Conservation (phyloP, 495 filamentous ascomycete species). For the Evansstolkia leycettana region DNA sequence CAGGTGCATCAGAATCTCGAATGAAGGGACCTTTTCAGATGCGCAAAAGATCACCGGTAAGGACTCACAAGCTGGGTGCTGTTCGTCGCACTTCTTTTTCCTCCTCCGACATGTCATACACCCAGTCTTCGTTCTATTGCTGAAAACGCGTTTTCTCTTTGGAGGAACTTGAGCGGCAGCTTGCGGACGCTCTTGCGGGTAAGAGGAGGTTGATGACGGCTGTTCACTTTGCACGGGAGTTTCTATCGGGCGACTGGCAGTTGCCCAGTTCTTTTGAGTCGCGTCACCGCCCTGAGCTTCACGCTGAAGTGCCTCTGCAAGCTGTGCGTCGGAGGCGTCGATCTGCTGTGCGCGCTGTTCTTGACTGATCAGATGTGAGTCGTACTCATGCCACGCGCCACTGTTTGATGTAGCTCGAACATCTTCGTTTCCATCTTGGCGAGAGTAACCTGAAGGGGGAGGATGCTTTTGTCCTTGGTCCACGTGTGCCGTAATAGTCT, state of each 20-base stretch:
- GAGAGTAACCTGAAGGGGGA: conserved; percentile 12
- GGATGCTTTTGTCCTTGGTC: conserved; percentile 15
- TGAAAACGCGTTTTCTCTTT: conserved; percentile 81
- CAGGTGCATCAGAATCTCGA: conserved; percentile 5
- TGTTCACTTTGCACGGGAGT: conserved; percentile 20
- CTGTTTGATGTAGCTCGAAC: conserved; percentile 17
- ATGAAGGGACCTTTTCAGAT: not conserved
- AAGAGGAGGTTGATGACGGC: conserved; percentile 21
- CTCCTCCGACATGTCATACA: conserved; percentile 89
- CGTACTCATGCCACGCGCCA: conserved; percentile 29
- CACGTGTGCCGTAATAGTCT: conserved; percentile 6
- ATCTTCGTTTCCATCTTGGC: conserved; percentile 20
- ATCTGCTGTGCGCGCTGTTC: conserved; percentile 34
- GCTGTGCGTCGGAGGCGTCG: conserved; percentile 37
- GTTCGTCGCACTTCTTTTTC: conserved; percentile 99
- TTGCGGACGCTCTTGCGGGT: conserved; percentile 26
- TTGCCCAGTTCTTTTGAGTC: conserved; percentile 17
- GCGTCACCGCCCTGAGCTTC: conserved; percentile 31
- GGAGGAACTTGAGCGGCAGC: conserved; percentile 51
- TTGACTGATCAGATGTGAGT: conserved; percentile 27
- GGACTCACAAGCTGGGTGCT: conserved; percentile 76
- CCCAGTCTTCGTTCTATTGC: conserved; percentile 93
- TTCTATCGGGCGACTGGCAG: conserved; percentile 20
- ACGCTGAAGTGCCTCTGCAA: conserved; percentile 39
- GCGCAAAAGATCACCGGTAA: not conserved